phyloP scores from a whole-genome alignment of 805 yeast genomes.

The Wickerhamomyces bovis region DNA sequence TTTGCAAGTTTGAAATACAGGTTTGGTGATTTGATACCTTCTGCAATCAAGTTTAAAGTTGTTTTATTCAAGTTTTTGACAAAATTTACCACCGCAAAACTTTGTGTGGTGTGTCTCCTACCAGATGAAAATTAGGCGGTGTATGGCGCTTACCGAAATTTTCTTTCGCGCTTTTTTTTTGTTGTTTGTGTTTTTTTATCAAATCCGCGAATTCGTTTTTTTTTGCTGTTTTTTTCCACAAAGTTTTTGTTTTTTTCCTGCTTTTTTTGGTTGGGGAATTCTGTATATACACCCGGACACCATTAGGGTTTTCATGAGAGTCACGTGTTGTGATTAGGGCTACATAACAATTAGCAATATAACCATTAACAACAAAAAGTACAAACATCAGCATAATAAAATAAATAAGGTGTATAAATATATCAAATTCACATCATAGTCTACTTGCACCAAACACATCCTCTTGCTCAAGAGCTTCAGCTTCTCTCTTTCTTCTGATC shows the following conservation, averaged over 20 bases:
- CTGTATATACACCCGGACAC: not conserved
- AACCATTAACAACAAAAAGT: too few species aligned
- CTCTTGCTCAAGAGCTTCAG: slow-evolving; percentile 1
- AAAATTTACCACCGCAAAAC: not conserved
- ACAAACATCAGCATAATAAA: slow-evolving; percentile 1
- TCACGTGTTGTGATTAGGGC: not conserved
- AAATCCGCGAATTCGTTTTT: not conserved
- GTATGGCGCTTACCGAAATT: slow-evolving; percentile 4
- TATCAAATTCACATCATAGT: not conserved
- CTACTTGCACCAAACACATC: not conserved
- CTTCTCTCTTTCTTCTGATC: slow-evolving; percentile 12
- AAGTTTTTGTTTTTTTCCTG: too few species aligned
- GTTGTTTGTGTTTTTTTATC: not conserved
- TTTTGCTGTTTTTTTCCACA: not conserved
- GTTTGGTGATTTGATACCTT: not conserved
- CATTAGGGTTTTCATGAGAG: not conserved
- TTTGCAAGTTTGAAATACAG: slow-evolving; percentile 6
- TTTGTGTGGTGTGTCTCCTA: slow-evolving; percentile 4
- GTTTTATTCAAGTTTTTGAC: not conserved
- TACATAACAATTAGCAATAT: not conserved
- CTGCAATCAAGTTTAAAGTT: not conserved
- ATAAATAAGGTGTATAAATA: slow-evolving; percentile 1
- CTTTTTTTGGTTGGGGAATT: not conserved
- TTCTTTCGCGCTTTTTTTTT: not conserved
- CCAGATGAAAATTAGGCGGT: slow-evolving; percentile 1